Base-by-base conservation (phyloP, 164 flowering plant species). In the Vitis labrusca region DNA sequence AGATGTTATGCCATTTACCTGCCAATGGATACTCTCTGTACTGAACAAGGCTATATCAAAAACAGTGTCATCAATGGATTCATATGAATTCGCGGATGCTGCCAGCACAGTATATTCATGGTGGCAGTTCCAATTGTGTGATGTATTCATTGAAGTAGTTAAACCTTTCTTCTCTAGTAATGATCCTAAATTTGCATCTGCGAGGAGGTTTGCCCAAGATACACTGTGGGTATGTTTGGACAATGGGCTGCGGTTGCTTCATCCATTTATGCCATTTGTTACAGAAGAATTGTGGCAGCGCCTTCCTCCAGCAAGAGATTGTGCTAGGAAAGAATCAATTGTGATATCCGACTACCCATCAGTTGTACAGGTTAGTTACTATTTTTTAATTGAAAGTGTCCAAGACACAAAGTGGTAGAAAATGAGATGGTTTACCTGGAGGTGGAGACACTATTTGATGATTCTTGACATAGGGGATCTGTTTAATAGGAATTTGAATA, bases 211-310 rank as follows among this genome's bases (percentile, higher is more conserved):
- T 75, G 93, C 96, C 10, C 89, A 76, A 74, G 86, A 89, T 60
- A 81, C 92, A 8, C 76, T 95, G 59, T 95, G 99, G 99, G 59
- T 95, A 52, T 95, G 98, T 74, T 77, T 95, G 72, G 99, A 95
- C 65, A 89, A 76, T 79, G 99, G 99, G 32, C 75, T 95, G 81
- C 87, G 98, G 23, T 77, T 95, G 76, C 96, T 93, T 67, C 99
- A 95, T 77, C 99, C 99, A 8, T 91, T 95, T 81, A 95, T 95
- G 99, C 98, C 99, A 23, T 95, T 80, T 83, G 92, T 95, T 37
- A 95, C 98, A 2, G 99, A 95, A 80, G 99, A 95, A 68, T 68
- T 95, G 55, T 95, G 99, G 99, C 99, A 93, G 82, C 88, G 98
- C n/a, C 97, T 95, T 73, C 98, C 99, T 68, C 80, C 79, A 47